Evolutionary conservation across 208 protist species (phyloP), one percentile per base, ranked within the genome.

Genomic region (Leishmania braziliensis): DNA sequence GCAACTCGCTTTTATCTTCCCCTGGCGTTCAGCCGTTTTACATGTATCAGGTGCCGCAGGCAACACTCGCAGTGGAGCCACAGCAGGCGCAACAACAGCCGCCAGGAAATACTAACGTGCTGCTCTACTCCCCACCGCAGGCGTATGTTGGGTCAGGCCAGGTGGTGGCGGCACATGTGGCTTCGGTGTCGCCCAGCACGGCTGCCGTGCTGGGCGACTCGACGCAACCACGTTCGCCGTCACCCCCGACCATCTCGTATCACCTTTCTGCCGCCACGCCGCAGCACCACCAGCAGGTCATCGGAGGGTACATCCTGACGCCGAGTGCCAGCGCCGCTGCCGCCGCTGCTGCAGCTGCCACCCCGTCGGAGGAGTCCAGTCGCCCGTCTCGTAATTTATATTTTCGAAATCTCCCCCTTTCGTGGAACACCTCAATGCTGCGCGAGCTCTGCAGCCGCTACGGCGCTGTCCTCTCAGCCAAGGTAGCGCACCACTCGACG

Each of bases 381-480:
- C 78, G 70, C 8, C 77, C 75, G 18, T 86, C 60, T 9, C 81
- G 81, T 46, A 95, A 95, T 48, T 65, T 95, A 66, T 95, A 95
- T 78, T 58, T 93, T 56, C 90, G 85, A 73, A 91, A 93, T 70
- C 58, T 95, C 10, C 91, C 91, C 0, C 62, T 50, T n/a, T 87
- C 89, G 33, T 95, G 90, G 89, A 95, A 95, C 80, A 93, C 91
- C 12, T 82, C 86, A 16, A 88, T 89, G 78, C 84, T 95, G 70
- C 83, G 85, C 0, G 87, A 91, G 75, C 80, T 95, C 50, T 95
- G 89, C 79, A 54, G 79, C 43, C 54, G 74, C 14, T 95, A 86
- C 71, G 91, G 91, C 69, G 65, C 72, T 46, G 91, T 95, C 36
- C 48, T 90, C 60, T 90, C 86, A 20, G 91, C 91, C 2, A 95